Conservation (phyloP, 2,329 filamentous ascomycete genomes). For the Cercospora sp. region DNA sequence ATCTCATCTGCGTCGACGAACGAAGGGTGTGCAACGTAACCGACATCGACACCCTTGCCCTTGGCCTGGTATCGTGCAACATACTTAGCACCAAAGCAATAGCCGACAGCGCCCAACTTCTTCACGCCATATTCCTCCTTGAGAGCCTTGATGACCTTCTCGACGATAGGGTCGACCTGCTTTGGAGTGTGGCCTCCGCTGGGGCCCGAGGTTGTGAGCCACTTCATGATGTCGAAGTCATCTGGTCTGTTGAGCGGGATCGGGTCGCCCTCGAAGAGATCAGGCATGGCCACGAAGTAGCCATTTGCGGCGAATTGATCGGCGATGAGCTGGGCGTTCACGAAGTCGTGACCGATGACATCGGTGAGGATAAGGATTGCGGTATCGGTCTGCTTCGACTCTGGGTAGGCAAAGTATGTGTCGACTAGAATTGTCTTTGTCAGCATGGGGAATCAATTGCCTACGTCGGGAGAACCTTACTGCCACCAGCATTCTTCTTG, state of each 20-base stretch:
- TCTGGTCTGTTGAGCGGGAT: conserved; percentile 55
- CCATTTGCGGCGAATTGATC: conserved; percentile 74
- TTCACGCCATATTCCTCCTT: conserved; percentile 50
- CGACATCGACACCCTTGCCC: conserved; percentile 62
- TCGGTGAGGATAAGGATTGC: conserved; percentile 60
- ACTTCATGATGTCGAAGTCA: conserved; percentile 53
- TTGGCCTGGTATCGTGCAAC: conserved; percentile 62
- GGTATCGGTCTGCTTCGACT: conserved; percentile 53
- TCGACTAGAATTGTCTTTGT: conserved; percentile 45
- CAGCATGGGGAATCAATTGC: background rate
- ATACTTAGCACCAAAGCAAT: conserved; percentile 57
- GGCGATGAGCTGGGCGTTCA: conserved; percentile 60
- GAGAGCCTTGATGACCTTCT: conserved; percentile 50
- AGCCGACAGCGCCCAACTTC: conserved; percentile 48
- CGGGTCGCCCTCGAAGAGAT: conserved; percentile 68
- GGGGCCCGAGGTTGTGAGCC: conserved; percentile 44
- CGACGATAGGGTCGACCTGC: conserved; percentile 56
- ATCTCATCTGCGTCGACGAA: conserved; percentile 67
- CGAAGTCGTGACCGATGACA: conserved; percentile 58
- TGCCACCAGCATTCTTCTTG: conserved; percentile 37
- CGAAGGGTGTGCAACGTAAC: conserved; percentile 74
- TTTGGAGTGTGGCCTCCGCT: conserved; percentile 43
- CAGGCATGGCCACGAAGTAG: conserved; percentile 67
- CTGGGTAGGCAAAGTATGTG: conserved; percentile 58
- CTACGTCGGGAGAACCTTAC: conserved; percentile 23